These are phyloP conservation scores for Aegilops sharonensis DNA, from an alignment of 176 grass and related monocot species.

Conservation along the genomic window DNA sequence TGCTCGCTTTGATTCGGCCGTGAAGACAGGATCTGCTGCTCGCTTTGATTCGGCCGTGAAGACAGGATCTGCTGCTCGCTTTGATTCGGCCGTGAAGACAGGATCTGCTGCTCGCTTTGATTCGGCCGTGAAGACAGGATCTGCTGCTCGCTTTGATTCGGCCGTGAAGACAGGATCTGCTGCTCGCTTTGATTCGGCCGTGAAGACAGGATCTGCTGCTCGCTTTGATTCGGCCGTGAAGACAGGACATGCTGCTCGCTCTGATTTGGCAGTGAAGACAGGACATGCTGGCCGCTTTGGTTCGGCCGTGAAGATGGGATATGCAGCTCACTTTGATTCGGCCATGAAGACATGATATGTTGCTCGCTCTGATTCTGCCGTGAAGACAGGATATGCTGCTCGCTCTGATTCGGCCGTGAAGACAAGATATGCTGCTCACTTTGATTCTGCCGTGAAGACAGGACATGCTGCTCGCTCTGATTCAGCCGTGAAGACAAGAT, in stretches of 20 bases:
- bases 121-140: background rate
- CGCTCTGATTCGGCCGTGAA: background rate
- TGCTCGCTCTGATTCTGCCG: background rate
- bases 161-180: background rate
- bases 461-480: background rate
- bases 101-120: background rate
- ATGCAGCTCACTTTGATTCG: background rate
- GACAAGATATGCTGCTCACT: background rate
- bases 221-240: background rate
- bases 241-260: background rate
- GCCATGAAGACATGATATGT: background rate
- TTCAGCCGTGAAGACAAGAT: background rate
- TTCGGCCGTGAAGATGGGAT: background rate
- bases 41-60: background rate
- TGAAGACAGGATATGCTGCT: background rate
- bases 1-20: background rate
- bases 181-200: too few relatives aligned
- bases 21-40: background rate
- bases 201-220: too few relatives aligned
- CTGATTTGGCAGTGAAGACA: conserved; percentile 15
- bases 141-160: background rate
- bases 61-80: background rate
- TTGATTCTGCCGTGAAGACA: background rate
- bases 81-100: background rate
- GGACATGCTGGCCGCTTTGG: background rate